Evolutionary conservation across 2,329 filamentous ascomycete species (phyloP).

Genomic region (Rugonectria rugulosa): DNA sequence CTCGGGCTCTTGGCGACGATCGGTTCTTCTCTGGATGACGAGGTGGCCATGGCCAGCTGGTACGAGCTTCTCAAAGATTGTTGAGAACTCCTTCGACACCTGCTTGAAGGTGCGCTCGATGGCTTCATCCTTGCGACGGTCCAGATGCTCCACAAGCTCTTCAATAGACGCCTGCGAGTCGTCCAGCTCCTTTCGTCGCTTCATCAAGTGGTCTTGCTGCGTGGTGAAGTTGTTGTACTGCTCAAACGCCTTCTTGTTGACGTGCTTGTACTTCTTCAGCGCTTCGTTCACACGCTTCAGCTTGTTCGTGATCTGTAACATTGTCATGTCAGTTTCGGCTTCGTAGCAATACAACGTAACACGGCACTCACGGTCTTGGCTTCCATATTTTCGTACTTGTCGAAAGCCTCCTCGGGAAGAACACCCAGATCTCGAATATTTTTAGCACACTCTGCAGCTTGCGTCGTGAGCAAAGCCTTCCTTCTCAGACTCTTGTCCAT

Average conservation of each 20-base stretch:
- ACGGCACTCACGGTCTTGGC: conserved; percentile 70
- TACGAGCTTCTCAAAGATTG: conserved; percentile 93
- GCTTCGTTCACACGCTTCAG: conserved; percentile 92
- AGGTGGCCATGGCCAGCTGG: conserved; percentile 91
- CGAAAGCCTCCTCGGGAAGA: conserved; percentile 91
- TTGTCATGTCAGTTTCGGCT: conserved; percentile 20
- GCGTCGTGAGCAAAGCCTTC: conserved; percentile 79
- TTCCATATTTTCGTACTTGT: conserved; percentile 86
- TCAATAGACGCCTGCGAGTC: conserved; percentile 87
- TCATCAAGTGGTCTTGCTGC: conserved; percentile 85
- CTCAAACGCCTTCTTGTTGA: conserved; percentile 99
- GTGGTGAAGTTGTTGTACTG: conserved; percentile 98
- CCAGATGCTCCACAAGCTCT: conserved; percentile 89
- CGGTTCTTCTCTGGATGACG: conserved; percentile 90
- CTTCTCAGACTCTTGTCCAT: conserved; percentile 94
- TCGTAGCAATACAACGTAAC: neutral
- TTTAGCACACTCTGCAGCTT: conserved; percentile 81
- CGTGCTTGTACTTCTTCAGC: conserved; percentile 94
- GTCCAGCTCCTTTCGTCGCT: conserved; percentile 86
- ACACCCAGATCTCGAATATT: conserved; percentile 94
- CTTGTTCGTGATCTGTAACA: conserved; percentile 62
- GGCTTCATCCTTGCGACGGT: conserved; percentile 95
- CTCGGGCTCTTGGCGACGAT: conserved; percentile 66
- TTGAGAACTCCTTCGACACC: conserved; percentile 90
- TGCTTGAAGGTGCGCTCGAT: conserved; percentile 99